A percentile compares a stretch with the other conserved stretches of the same genome.
phyloP scores from a whole-genome alignment of 2,329 filamentous ascomycete species.

The Ophiocordyceps camponoti-saundersi region DNA sequence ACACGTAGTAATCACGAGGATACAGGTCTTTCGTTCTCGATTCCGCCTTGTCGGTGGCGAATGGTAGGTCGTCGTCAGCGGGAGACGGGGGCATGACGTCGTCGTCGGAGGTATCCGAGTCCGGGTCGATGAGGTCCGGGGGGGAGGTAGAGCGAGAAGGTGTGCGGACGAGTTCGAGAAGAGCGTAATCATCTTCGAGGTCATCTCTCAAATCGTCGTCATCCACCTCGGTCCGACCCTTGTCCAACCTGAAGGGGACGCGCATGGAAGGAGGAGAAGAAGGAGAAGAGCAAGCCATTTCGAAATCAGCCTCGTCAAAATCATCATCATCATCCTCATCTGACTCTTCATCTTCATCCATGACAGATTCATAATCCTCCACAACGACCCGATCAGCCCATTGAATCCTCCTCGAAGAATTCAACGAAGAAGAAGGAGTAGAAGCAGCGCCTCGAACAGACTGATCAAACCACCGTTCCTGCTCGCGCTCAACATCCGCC shows the following conservation, averaged over 20 bases:
- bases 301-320: conserved; percentile 31
- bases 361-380: conserved; percentile 47
- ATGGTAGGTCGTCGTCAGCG: conserved; percentile 37
- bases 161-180: conserved; percentile 52
- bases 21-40: conserved; percentile 24
- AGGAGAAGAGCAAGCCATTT: conserved; percentile 28
- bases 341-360: conserved; percentile 10
- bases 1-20: conserved; percentile 36
- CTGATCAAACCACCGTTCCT: conserved; percentile 96
- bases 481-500: conserved; percentile 83
- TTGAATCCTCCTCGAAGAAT: conserved; percentile 71
- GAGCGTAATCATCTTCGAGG: conserved; percentile 47
- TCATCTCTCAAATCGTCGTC: conserved; percentile 25
- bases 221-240: neutral
- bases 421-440: conserved; percentile 21
- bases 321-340: no score
- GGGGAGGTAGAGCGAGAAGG: conserved; percentile 48
- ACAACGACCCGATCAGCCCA: conserved; percentile 71
- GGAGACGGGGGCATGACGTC: conserved; percentile 65
- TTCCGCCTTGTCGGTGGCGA: conserved; percentile 38
- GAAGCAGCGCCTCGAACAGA: conserved; percentile 61
- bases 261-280: conserved; percentile 18
- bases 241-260: conserved; percentile 5
- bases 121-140: conserved; percentile 54
- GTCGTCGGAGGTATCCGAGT: conserved; percentile 54